These are phyloP conservation scores for Patellifolia procumbens DNA, from an alignment of 179 eudicot genomes.

Conservation along the genomic window DNA sequence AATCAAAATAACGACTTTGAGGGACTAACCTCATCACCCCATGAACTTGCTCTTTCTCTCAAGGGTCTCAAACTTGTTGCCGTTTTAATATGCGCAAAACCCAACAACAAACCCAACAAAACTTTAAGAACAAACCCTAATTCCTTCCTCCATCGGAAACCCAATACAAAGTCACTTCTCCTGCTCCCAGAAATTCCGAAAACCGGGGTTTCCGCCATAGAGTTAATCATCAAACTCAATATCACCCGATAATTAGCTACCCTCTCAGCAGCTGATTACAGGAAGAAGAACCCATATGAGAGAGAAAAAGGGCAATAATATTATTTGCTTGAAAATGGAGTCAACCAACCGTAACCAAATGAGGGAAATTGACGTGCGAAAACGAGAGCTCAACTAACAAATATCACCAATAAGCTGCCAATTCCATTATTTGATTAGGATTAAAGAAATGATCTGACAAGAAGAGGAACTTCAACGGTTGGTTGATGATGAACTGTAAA, in stretches of 20 bases:
- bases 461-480: too few species aligned
- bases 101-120: slow-evolving; percentile 37
- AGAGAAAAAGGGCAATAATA: slow-evolving; percentile 20
- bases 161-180: too few species aligned
- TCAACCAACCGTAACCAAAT: slow-evolving; percentile 41
- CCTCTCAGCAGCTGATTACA: slow-evolving; percentile 1
- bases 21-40: slow-evolving; percentile 90
- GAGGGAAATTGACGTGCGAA: too few species aligned
- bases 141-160: slow-evolving; percentile 25
- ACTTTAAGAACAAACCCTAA: slow-evolving; percentile 41
- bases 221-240: slow-evolving; percentile 20
- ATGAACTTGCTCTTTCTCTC: slow-evolving; percentile 63
- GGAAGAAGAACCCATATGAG: slow-evolving; percentile 30
- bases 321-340: slow-evolving; percentile 52
- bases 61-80: slow-evolving; percentile 66
- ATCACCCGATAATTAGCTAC: slow-evolving; percentile 13
- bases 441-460: too few species aligned
- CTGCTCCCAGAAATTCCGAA: slow-evolving; percentile 30
- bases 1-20: neutral
- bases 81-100: slow-evolving; percentile 36
- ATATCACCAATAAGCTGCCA: neutral
- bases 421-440: too few species aligned
- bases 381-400: slow-evolving; percentile 52
- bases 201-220: slow-evolving; percentile 24
- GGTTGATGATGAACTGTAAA: too few species aligned